phyloP scores from a whole-genome alignment of 768 basidiomycete genomes.

The Cantharellus anzutake region DNA sequence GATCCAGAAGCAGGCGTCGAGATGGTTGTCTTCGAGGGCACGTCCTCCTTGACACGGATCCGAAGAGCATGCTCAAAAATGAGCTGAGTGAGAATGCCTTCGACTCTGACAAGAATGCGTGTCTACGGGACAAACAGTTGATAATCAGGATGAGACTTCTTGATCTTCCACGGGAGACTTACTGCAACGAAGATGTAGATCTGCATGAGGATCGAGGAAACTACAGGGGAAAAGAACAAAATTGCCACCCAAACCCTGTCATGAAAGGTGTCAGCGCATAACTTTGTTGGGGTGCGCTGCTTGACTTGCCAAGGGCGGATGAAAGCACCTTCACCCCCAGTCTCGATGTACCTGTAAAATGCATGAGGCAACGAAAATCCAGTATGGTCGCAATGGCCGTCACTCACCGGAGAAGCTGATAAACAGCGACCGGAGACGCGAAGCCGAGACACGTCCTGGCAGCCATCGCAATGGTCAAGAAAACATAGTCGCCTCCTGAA shows the following conservation, averaged over 20 bases:
- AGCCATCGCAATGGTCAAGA: slow-evolving; percentile 10
- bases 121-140: slow-evolving; percentile 14
- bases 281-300: slow-evolving; percentile 33
- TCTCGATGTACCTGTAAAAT: slow-evolving; percentile 34
- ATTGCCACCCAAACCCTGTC: slow-evolving; percentile 21
- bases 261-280: not conserved
- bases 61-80: slow-evolving; percentile 74
- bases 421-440: slow-evolving; percentile 21
- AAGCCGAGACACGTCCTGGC: slow-evolving; percentile 15
- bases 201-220: slow-evolving; percentile 26
- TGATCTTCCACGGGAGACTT: slow-evolving; percentile 1
- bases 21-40: slow-evolving; percentile 9
- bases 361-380: slow-evolving; percentile 5
- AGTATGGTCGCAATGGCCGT: not conserved
- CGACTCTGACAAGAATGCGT: slow-evolving; percentile 27
- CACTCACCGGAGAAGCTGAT: slow-evolving; percentile 20
- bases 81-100: slow-evolving; percentile 37
- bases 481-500: not conserved
- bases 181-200: slow-evolving; percentile 30
- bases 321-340: slow-evolving; percentile 25
- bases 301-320: slow-evolving; percentile 36
- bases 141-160: not conserved
- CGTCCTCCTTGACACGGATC: slow-evolving; percentile 38
- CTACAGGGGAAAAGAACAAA: slow-evolving; percentile 15
- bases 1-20: slow-evolving; percentile 1